Base-by-base conservation (phyloP, 139 green algal genomes). In the Gonium pectorale region DNA sequence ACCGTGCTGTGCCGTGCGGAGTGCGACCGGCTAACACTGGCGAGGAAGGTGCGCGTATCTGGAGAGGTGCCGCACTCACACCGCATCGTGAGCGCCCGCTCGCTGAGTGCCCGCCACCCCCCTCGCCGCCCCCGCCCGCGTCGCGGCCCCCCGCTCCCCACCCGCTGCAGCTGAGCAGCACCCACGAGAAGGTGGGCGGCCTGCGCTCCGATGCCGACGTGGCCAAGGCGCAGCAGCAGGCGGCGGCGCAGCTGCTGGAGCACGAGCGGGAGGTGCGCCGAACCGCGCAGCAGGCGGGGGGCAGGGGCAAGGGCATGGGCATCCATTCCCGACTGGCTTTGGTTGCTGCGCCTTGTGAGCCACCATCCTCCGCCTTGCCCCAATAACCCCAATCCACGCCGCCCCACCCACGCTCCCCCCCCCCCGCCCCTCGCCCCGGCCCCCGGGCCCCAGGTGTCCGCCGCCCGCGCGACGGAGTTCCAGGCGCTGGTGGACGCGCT, bases 171-270 rank as follows among this genome's bases (percentile, higher is more conserved):
- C 38, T 81, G 26, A 60, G 35, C 38, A 31, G 11, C 1, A 56
- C 59, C 56, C 49, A 43, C 6, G 74, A 81, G 74, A 24, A 40
- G 37, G 37, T 54, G 37, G 74, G 74, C 17, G 62, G 43, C 33
- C 74, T 81, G 29, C 38, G 40, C 13, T 29, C 38, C 54, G 5
- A 26, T 0, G 40, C 74, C 2, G 35, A 59, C 38, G 29, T 33
- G 19, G 44, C 74, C 38, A 24, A 56, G 37, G 74, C 54, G 4
- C 35, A 66, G n/a, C 5, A 56, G 15, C 38, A 69, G 35, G 74
- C 74, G 54, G 74, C 74, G 38, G 56, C 15, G 5, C n/a, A 59
- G 74, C 59, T 81, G 59, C 74, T 81, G 35, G 74, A 70, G 37
- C 44, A 81, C 74, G 74, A 81, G 56, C 51, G 72, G 13, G 17